These are phyloP conservation scores for Cryphonectria nitschkei DNA, from an alignment of 2,329 filamentous ascomycete genomes.

Conservation along the genomic window DNA sequence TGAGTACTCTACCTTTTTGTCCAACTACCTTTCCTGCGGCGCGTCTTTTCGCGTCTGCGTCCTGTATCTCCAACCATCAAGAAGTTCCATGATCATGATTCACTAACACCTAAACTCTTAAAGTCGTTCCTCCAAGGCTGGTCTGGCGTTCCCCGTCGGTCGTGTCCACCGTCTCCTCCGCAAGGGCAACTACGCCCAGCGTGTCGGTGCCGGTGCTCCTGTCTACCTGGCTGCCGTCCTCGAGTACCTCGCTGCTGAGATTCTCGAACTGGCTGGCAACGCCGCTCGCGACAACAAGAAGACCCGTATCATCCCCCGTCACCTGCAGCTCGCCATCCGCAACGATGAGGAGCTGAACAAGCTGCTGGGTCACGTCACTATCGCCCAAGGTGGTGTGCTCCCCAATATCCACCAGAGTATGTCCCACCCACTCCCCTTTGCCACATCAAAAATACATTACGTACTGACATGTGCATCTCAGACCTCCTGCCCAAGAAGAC, in stretches of 20 bases:
- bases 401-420: constrained; percentile 97
- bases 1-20: constrained; percentile 58
- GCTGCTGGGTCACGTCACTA: constrained; percentile 93
- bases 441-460: neutral
- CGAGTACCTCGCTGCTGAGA: constrained; percentile 98
- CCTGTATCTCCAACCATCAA: neutral
- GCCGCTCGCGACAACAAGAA: constrained; percentile 99
- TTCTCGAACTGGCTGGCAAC: constrained; percentile 98
- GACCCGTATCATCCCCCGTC: constrained; percentile 99
- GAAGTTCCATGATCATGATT: neutral
- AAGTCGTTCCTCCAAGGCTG: constrained; percentile 98
- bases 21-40: constrained; percentile 30
- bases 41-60: constrained; percentile 38
- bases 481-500: constrained; percentile 99
- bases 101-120: constrained; percentile 43
- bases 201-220: constrained; percentile 96
- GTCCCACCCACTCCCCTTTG: constrained; percentile 37
- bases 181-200: constrained; percentile 99
- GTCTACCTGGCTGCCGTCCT: constrained; percentile 97
- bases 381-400: constrained; percentile 94
- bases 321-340: constrained; percentile 98
- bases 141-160: constrained; percentile 97
- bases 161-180: constrained; percentile 98
- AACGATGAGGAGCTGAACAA: constrained; percentile 99
- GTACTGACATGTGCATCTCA: constrained; percentile 45